These are phyloP conservation scores for Globisporangium megalacanthum DNA, from an alignment of 352 stramenopile species.

Conservation along the genomic window DNA sequence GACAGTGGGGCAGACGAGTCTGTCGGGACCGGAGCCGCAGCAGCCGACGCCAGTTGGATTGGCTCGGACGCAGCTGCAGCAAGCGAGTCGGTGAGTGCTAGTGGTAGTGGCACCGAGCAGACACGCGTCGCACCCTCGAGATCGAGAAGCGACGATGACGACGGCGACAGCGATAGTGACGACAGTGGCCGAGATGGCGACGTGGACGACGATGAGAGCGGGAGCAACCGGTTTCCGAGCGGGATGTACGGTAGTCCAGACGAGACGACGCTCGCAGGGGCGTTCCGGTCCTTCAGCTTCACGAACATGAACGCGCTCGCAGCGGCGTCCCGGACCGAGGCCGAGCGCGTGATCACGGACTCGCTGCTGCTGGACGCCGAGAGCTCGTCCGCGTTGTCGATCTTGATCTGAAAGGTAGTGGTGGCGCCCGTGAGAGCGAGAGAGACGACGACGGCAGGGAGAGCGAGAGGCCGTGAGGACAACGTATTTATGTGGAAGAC, in stretches of 20 bases:
- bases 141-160: background rate
- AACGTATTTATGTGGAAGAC: conserved; percentile 7
- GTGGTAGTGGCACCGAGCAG: background rate
- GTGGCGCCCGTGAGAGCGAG: background rate
- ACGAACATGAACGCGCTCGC: conserved; percentile 85
- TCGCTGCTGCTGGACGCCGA: conserved; percentile 35
- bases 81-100: conserved; percentile 10
- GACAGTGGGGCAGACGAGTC: too few species aligned
- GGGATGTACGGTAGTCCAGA: conserved; percentile 53
- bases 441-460: background rate
- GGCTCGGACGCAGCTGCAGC: conserved; percentile 6
- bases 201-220: conserved; percentile 18
- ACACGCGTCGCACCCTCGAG: too few species aligned
- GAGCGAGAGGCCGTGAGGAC: background rate
- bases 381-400: conserved; percentile 42
- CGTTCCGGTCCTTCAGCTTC: conserved; percentile 78
- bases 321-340: conserved; percentile 68
- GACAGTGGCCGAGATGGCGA: conserved; percentile 4
- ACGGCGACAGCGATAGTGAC: background rate
- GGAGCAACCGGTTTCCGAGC: conserved; percentile 49
- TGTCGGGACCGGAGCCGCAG: background rate
- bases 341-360: conserved; percentile 46
- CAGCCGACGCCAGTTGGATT: background rate
- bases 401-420: conserved; percentile 30
- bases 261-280: conserved; percentile 36